Evolutionary conservation across 192 early-diverging fungal species (phyloP).

Genomic region (Coemansia sp.): DNA sequence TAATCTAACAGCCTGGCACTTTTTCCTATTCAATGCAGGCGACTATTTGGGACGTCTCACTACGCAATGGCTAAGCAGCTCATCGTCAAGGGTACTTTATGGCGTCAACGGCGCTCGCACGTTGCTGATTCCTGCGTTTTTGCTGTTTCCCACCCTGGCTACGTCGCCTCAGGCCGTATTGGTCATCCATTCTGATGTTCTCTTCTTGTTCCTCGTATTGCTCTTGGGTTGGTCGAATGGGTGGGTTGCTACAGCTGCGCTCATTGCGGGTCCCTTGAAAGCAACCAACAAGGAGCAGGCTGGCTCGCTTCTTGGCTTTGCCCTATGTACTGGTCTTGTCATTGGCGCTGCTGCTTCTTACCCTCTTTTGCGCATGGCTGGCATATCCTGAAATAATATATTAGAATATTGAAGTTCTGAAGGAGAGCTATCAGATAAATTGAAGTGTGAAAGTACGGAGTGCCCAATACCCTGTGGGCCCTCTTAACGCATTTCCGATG

Average conservation of each 20-base stretch:
- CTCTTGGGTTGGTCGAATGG: slow-evolving; percentile 70
- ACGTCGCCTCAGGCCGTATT: slow-evolving; percentile 8
- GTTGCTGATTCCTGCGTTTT: slow-evolving; percentile 53
- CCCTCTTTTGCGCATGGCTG: slow-evolving; percentile 36
- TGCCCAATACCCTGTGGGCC: too few relatives aligned
- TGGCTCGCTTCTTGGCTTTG: slow-evolving; percentile 70
- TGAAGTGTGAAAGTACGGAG: too few relatives aligned
- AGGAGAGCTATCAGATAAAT: not conserved
- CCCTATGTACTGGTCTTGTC: slow-evolving; percentile 65
- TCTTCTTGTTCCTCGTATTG: slow-evolving; percentile 54
- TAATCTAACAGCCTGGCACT: slow-evolving; percentile 64
- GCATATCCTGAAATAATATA: slow-evolving; percentile 24
- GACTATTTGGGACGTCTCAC: slow-evolving; percentile 69
- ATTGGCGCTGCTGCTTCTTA: slow-evolving; percentile 60
- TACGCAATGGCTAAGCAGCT: slow-evolving; percentile 44
- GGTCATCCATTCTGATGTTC: slow-evolving; percentile 36
- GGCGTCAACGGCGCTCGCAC: slow-evolving; percentile 35
- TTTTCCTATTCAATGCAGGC: slow-evolving; percentile 70
- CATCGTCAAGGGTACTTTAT: slow-evolving; percentile 32
- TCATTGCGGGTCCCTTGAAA: slow-evolving; percentile 59
- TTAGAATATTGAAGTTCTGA: not conserved
- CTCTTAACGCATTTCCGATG: too few relatives aligned
- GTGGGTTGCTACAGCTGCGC: slow-evolving; percentile 60
- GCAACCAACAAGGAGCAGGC: slow-evolving; percentile 59
- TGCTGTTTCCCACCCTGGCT: slow-evolving; percentile 51